Evolutionary conservation across 1,284 basidiomycete species (phyloP).

Genomic region (Takashimella tepidaria): DNA sequence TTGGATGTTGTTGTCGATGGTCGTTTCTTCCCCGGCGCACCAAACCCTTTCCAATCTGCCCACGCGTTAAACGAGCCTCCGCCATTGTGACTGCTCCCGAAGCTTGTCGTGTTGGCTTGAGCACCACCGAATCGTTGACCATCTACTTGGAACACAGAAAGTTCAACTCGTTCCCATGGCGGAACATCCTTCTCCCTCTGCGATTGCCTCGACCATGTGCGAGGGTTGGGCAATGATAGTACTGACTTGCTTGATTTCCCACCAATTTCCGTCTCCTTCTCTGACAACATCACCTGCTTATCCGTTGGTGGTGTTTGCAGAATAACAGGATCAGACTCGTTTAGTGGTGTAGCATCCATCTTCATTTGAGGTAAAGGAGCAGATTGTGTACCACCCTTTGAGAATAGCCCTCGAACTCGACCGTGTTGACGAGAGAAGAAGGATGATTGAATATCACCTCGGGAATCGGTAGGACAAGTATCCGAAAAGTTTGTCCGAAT

Average conservation of each 20-base stretch:
- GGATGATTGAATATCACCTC: neutral
- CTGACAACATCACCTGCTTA: neutral
- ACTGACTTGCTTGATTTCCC: neutral
- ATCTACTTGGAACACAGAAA: slow-evolving; percentile 46
- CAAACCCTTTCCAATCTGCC: slow-evolving; percentile 38
- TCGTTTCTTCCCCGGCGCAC: slow-evolving; percentile 20
- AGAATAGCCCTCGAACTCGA: neutral
- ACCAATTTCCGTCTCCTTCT: neutral
- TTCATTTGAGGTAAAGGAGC: neutral
- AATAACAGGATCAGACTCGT: neutral
- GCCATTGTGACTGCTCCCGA: neutral
- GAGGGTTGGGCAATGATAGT: neutral
- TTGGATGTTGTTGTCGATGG: slow-evolving; percentile 19
- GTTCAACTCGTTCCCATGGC: slow-evolving; percentile 46
- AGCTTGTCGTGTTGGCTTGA: slow-evolving; percentile 1
- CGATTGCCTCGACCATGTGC: neutral
- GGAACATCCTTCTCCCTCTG: slow-evolving; percentile 25
- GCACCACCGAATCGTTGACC: slow-evolving; percentile 42
- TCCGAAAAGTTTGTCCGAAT: slow-evolving; percentile 39
- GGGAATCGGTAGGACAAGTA: slow-evolving; percentile 15
- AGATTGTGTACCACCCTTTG: neutral
- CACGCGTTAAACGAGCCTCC: slow-evolving; percentile 22
- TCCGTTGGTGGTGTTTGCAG: neutral
- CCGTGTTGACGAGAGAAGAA: neutral
- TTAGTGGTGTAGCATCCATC: neutral